Base-by-base conservation (phyloP, 805 yeast genomes). In the Monosporozyma aerobia region DNA sequence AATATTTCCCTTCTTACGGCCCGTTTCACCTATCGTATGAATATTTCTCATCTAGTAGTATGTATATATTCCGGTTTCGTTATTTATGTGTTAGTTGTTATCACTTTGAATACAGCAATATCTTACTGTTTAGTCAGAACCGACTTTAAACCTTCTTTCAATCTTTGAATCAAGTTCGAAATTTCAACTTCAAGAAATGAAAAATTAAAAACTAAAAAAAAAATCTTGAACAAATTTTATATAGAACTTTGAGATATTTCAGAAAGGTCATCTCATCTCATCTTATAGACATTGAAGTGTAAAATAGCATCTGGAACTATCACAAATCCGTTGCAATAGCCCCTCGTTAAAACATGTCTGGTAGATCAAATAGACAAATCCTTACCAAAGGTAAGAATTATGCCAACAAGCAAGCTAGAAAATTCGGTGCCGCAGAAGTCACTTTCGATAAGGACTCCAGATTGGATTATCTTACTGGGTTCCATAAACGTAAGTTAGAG, bases 401-500 rank as follows among this genome's bases (percentile, higher is more conserved):
- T 68, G 83, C 84, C 16, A 79, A 80, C 51, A 85, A 83, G 58
- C 84, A 82, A 63, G 75, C 76, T 35, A 80, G 79, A 65, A 77
- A 80, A 64, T 80, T 78, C 63, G 77, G 89, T 41, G 90, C 87
- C 2, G 90, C 80, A 29, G 97, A 89, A 67, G 95, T 94, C 30
- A 81, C 79, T 1, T 94, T 90, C 67, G 94, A 94, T 69, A 80
- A 81, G 57, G 86, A 78, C 19, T 78, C 85, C n/a, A 73, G 97
- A 65, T 71, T 76, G 67, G 96, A 92, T 55, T 92, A 82, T 67
- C 72, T 92, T 59, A 92, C 97, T 2, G 99, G 99, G 43, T 92
- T 92, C 69, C 98, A 94, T 69, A 92, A 92, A 71, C 79, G 99
- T 63, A 92, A 92, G 67, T 67, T 92, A 16, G 87, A 87, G 63